Evolutionary conservation across 2,329 filamentous ascomycete species (phyloP), one percentile per base, ranked within the genome.

Genomic region (Chrysosporium queenslandicum): DNA sequence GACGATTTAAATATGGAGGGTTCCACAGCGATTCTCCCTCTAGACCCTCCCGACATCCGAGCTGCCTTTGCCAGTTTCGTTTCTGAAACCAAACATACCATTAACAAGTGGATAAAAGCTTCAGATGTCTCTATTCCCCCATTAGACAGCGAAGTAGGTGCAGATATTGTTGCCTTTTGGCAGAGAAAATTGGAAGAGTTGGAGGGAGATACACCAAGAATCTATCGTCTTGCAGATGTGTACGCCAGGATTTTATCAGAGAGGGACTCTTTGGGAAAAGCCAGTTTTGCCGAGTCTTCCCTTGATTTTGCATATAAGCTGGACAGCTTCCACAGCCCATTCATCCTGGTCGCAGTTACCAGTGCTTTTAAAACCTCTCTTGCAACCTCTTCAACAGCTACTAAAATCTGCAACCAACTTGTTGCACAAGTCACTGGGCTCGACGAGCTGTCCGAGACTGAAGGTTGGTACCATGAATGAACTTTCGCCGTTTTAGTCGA

Each of bases 1-100:
- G 80, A 84, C 55, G 81, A 82, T 53, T 60, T 82, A 16, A 78
- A 75, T 43, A 71, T 83, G 47, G 70, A 74, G 14, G 74, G 73
- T 3, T 74, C 74, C 7, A 81, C 80, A 57, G 68, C 72, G 6
- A 69, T 83, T 2, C 77, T 77, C 68, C 68, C 71, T 4, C 59
- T 69, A 11, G 69, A 73, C 46, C 69, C 68, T 34, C 56, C 70
- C 8, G 76, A 78, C 40, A 67, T 74, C 11, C 76, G 78, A 46
- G 67, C 73, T 8, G 77, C 79, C 40, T 75, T 77, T 5, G 66
- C 76, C 50, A 71, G 77, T 3, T 71, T 79, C 53, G 69, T 82
- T 21, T 71, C 71, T 9, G 70, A 77, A 58, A 75, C 75, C 8
- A 73, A 76, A 46, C 61, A 63, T 20, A 59, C 77, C 3, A 62